These are phyloP conservation scores for Suillus subluteus DNA, from an alignment of 768 basidiomycete species.

Conservation along the genomic window DNA sequence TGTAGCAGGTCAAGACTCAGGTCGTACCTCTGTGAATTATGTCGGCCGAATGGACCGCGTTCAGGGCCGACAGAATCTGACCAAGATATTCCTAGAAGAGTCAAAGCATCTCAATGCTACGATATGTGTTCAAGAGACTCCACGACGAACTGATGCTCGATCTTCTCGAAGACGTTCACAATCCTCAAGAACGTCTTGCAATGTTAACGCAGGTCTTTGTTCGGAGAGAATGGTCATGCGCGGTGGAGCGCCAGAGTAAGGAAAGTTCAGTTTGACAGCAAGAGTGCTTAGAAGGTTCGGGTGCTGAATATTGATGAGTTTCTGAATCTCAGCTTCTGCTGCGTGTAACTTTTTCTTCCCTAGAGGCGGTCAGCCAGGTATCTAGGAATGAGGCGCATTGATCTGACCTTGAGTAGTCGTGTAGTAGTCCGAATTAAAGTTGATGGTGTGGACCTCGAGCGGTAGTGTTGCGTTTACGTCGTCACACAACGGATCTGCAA, in stretches of 20 bases:
- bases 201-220: slow-evolving; percentile 62
- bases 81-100: slow-evolving; percentile 66
- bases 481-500: slow-evolving; percentile 78
- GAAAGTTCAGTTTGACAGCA: slow-evolving; percentile 64
- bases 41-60: slow-evolving; percentile 64
- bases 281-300: slow-evolving; percentile 67
- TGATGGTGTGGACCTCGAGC: slow-evolving; percentile 68
- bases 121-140: slow-evolving; percentile 9
- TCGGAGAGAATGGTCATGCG: slow-evolving; percentile 73
- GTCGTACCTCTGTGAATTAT: slow-evolving; percentile 72
- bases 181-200: slow-evolving; percentile 78
- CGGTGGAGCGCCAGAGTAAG: slow-evolving; percentile 51
- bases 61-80: slow-evolving; percentile 73
- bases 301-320: slow-evolving; percentile 61
- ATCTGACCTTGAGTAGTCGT: slow-evolving; percentile 58
- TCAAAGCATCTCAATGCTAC: slow-evolving; percentile 8
- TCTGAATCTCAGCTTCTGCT: slow-evolving; percentile 67
- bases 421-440: slow-evolving; percentile 74
- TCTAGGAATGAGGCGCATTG: not conserved
- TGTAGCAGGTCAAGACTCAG: not conserved
- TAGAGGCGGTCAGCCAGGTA: slow-evolving; percentile 20
- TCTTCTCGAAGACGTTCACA: slow-evolving; percentile 75
- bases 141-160: slow-evolving; percentile 58
- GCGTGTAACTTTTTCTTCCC: slow-evolving; percentile 72
- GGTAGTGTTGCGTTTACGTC: slow-evolving; percentile 59